phyloP scores from a whole-genome alignment of 768 basidiomycete species.

The Lanmaoa rubissima region DNA sequence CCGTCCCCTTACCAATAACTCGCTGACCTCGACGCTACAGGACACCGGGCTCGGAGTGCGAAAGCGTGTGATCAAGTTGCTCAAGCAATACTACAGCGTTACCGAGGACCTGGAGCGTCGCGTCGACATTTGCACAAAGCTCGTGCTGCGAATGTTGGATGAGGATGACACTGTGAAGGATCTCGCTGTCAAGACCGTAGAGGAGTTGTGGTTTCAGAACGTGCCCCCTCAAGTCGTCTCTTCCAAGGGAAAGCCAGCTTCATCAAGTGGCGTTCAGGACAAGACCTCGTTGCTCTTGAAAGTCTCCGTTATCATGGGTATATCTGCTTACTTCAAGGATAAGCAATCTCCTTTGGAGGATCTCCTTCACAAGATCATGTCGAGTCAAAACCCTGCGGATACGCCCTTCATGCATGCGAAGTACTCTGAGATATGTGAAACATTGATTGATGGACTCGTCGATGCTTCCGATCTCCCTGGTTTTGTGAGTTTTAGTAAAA shows the following conservation, averaged over 20 bases:
- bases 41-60: conserved; percentile 93
- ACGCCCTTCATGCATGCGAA: conserved; percentile 54
- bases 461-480: conserved; percentile 80
- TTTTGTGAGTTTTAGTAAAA: conserved; percentile 50
- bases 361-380: conserved; percentile 78
- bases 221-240: conserved; percentile 29
- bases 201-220: conserved; percentile 85
- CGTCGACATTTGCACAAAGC: conserved; percentile 77
- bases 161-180: conserved; percentile 95
- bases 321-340: conserved; percentile 79
- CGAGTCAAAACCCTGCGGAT: conserved; percentile 61
- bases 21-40: conserved; percentile 39
- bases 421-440: conserved; percentile 82
- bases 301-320: conserved; percentile 82
- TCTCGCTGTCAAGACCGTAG: conserved; percentile 83
- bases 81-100: conserved; percentile 76
- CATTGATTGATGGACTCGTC: conserved; percentile 82
- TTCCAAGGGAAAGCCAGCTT: conserved; percentile 37
- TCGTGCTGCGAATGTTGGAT: conserved; percentile 83
- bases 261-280: conserved; percentile 39
- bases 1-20: not conserved
- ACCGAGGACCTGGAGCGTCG: conserved; percentile 57
- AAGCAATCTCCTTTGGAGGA: conserved; percentile 83
- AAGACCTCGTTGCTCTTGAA: conserved; percentile 59
- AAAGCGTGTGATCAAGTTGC: conserved; percentile 93